A percentile compares a stretch with the other conserved stretches of the same genome.
These are phyloP conservation scores for Acer saccharum DNA, from an alignment of 345 rosid genomes.

Conservation along the genomic window DNA sequence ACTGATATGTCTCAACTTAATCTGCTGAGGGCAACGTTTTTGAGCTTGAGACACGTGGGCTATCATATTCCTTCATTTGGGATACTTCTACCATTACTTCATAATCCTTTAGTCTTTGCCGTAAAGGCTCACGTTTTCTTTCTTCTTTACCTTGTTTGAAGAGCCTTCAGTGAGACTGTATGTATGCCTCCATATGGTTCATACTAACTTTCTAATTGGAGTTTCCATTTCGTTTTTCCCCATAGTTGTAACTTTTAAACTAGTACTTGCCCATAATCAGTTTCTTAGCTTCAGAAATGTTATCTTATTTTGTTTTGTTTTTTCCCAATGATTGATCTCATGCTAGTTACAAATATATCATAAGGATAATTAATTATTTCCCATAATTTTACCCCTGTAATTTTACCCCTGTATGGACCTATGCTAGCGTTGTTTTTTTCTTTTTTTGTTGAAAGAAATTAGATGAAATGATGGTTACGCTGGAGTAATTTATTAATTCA, in stretches of 20 bases:
- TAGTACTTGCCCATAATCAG: neutral
- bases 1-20: neutral
- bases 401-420: neutral
- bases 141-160: neutral
- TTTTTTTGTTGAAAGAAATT: neutral
- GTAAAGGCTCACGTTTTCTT: neutral
- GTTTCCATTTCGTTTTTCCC: neutral
- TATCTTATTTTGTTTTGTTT: neutral
- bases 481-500: neutral
- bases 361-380: neutral
- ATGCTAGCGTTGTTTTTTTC: neutral
- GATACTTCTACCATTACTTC: neutral
- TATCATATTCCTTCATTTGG: neutral
- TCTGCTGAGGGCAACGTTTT: neutral
- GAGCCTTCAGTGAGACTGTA: neutral
- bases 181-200: neutral
- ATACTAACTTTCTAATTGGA: neutral
- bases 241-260: neutral
- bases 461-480: neutral
- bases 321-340: neutral
- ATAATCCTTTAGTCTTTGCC: neutral
- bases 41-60: neutral
- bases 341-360: neutral
- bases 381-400: neutral
- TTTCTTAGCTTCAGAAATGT: neutral